These are phyloP conservation scores for Microbotryum violaceum DNA, from an alignment of 1,284 basidiomycete genomes.

Conservation along the genomic window DNA sequence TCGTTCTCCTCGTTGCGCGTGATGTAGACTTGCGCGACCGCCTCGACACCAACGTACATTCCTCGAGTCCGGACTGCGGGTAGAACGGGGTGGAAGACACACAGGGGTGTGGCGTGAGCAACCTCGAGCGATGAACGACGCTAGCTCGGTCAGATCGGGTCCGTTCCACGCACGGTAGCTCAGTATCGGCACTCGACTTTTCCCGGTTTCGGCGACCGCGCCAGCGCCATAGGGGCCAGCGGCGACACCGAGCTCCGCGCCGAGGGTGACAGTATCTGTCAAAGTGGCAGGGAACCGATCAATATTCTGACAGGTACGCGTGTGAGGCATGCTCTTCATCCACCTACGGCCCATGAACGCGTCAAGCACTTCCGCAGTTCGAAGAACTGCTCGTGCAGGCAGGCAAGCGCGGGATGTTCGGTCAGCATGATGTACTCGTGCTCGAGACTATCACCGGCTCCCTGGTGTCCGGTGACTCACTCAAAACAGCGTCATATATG, in stretches of 20 bases:
- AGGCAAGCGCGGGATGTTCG: neutral
- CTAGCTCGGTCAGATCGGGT: neutral
- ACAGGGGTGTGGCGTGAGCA: neutral
- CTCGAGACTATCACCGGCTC: neutral
- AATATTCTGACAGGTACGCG: too few species aligned
- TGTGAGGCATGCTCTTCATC: neutral
- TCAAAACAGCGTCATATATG: constrained; percentile 44
- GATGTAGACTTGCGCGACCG: constrained; percentile 46
- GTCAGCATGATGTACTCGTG: neutral
- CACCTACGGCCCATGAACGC: constrained; percentile 40
- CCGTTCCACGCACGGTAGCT: constrained; percentile 38
- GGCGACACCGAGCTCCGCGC: constrained; percentile 47
- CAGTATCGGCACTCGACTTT: constrained; percentile 44
- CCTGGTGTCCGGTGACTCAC: neutral
- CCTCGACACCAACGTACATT: constrained; percentile 46
- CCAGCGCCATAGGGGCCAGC: constrained; percentile 50
- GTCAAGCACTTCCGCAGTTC: constrained; percentile 46
- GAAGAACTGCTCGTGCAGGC: constrained; percentile 41
- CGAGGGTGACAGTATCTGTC: constrained; percentile 48
- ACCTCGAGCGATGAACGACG: neutral
- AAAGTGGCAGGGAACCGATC: neutral
- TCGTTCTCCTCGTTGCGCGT: constrained; percentile 37
- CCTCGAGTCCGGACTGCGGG: constrained; percentile 36
- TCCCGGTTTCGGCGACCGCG: constrained; percentile 45
- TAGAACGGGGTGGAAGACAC: neutral